Base-by-base conservation (phyloP, 1,284 basidiomycete genomes). In the Xerocomus amazonicus region DNA sequence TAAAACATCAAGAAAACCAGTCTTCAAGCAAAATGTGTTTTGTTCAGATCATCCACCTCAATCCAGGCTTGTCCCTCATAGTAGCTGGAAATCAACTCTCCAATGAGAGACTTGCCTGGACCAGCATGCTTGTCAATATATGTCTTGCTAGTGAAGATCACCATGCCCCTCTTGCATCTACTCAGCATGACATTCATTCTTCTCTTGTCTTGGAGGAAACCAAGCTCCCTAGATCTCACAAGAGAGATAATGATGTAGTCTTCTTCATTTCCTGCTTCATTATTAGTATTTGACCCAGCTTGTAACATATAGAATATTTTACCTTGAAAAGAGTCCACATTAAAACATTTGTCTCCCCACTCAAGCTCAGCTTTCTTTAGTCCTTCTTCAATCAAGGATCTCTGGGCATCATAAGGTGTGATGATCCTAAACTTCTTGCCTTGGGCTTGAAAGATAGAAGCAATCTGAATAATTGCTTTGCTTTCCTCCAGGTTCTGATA, bases 301-400 rank as follows among this genome's bases (percentile, higher is more conserved):
- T 31, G 38, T 8, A 44, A 51, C 46, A 47, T 1, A 48, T 44
- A 27, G 50, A 43, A 56, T 36, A 51, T 9, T 36, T 43, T 43
- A 74, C 81, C 81, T 75, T 84, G 82, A 46, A 81, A 85, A n/a
- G 80, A 79, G 59, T 83, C 81, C 40, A 85, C 79, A 74, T 76
- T 79, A 62, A 82, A 84, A 53, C 76, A 80, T 45, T 73, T 83
- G 52, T 84, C 76, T 38, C 71, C 71, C 80, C 80, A 85, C 3
- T 72, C 54, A 2, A 86, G 63, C 4, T 67, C 60, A 45, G 60
- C 66, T 0, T 61, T 49, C 51, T 78, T 76, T 59, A 88, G 70
- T 8, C 49, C 55, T 1, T 67, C 53, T 56, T 84, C 79, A 58
- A 88, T 73, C 7, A 67, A 45, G 33, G 62, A 72, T 13, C 82